Evolutionary conservation across 331 rosid species (phyloP), one percentile per base, ranked within the genome.

Genomic region (Arachis monticola): DNA sequence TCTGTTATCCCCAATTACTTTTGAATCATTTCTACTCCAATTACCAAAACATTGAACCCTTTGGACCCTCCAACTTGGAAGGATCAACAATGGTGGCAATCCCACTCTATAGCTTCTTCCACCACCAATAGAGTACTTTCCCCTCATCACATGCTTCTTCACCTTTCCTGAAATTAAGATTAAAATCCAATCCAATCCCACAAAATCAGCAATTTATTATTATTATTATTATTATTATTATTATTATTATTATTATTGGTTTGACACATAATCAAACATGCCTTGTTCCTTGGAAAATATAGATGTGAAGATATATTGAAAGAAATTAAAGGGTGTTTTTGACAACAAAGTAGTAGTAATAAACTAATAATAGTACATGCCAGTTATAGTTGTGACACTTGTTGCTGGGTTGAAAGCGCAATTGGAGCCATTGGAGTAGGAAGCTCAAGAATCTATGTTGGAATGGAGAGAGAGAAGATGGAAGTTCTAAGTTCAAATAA

Each of bases 371-470:
- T 60, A 78, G 47, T 58, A 75, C 79, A 47, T 83, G 82, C 92
- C 84, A 30, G 79, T 72, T 35, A 81, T 59, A 59, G 78, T 31
- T 45, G 62, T 31, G 22, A 72, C 17, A 31, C 81, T 78, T 32
- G 83, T 78, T 62, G 82, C 0, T 69, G 88, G 78, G 65, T 85
- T 42, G 61, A 70, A 44, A 77, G 60, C 9, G 69, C 78, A 3
- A 56, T 67, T 78, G 77, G 81, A 80, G 89, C 84, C 95, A 89
- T 89, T n/a, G 76, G 77, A 67, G 73, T 62, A 40, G 50, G 6
- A 71, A 64, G 11, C 31, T 17, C 35, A 61, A 10, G 5, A 10
- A 40, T 38, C 40, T 10, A 8, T 45, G 3, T 74, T 69, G n/a
- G 27, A 47, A 31, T 8, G 44, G 45, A n/a, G 9, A 14, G 76